phyloP scores from a whole-genome alignment of 1,139 yeast genomes.

The Saccharomyces pastorianus region DNA sequence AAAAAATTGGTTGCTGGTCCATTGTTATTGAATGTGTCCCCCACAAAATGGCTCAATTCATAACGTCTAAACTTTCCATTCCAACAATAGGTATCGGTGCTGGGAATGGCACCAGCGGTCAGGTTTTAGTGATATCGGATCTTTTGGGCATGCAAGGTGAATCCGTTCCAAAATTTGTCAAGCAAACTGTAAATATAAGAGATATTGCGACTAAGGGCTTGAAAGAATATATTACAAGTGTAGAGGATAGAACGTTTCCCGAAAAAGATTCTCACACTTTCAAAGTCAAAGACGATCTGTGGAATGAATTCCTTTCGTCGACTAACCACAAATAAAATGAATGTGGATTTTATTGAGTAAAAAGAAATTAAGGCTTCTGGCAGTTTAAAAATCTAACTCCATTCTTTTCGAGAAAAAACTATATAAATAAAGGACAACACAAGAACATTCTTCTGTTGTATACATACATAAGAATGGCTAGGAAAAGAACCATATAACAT shows the following conservation, averaged over 20 bases:
- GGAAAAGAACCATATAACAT: background rate
- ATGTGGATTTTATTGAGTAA: background rate
- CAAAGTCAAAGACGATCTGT: conserved; percentile 58
- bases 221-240: conserved; percentile 49
- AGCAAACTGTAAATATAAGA: conserved; percentile 52
- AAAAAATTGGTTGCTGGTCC: conserved; percentile 70
- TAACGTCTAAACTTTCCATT: conserved; percentile 51
- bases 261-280: conserved; percentile 56
- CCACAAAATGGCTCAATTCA: conserved; percentile 53
- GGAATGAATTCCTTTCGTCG: conserved; percentile 37
- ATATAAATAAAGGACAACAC: background rate
- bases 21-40: conserved; percentile 85
- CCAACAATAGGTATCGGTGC: conserved; percentile 98
- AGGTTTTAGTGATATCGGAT: conserved; percentile 83
- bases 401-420: background rate
- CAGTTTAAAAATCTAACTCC: background rate
- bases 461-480: background rate
- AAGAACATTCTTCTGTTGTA: background rate
- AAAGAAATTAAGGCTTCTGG: background rate
- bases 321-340: conserved; percentile 2
- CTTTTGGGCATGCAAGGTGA: conserved; percentile 65
- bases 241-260: conserved; percentile 52
- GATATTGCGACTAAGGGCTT: conserved; percentile 47
- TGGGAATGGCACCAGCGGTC: conserved; percentile 77
- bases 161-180: conserved; percentile 67